These are phyloP conservation scores for Lasiosphaeris hirsuta DNA, from an alignment of 495 filamentous ascomycete species.

Conservation along the genomic window DNA sequence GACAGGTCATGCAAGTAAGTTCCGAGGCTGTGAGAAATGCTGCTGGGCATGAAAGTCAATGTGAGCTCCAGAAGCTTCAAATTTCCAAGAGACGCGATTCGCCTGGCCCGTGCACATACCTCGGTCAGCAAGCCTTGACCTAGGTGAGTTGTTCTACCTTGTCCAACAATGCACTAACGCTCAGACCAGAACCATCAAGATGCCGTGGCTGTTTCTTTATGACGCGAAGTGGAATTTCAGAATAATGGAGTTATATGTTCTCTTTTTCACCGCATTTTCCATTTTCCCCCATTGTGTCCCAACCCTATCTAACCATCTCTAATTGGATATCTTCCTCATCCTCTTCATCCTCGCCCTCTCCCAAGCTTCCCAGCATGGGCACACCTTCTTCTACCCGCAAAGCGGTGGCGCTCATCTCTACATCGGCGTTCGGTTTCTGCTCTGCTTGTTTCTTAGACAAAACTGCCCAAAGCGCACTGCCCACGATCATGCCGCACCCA, in stretches of 20 bases:
- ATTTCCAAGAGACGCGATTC: slow-evolving; percentile 18
- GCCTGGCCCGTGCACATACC: slow-evolving; percentile 11
- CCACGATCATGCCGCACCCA: slow-evolving; percentile 76
- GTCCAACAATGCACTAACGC: slow-evolving; percentile 6
- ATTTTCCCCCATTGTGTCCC: background rate
- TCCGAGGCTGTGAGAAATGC: slow-evolving; percentile 4
- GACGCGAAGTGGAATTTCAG: too few species aligned
- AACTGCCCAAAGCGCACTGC: slow-evolving; percentile 76
- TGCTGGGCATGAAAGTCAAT: slow-evolving; percentile 1
- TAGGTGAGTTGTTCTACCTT: background rate
- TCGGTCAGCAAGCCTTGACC: background rate
- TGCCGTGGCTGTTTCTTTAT: too few species aligned
- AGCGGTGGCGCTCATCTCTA: background rate
- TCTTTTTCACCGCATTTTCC: background rate
- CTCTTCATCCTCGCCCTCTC: slow-evolving; percentile 8
- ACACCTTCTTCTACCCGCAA: slow-evolving; percentile 23
- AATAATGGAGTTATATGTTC: too few species aligned
- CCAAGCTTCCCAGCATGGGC: slow-evolving; percentile 15
- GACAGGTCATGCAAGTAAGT: background rate
- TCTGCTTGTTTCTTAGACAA: slow-evolving; percentile 44
- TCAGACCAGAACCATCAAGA: background rate
- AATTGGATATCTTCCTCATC: slow-evolving; percentile 10
- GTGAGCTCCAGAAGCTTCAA: slow-evolving; percentile 27
- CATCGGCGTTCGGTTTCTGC: slow-evolving; percentile 10
- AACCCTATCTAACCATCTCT: slow-evolving; percentile 11